Base-by-base conservation (phyloP, 164 flowering plant species). In the Piper betle region DNA sequence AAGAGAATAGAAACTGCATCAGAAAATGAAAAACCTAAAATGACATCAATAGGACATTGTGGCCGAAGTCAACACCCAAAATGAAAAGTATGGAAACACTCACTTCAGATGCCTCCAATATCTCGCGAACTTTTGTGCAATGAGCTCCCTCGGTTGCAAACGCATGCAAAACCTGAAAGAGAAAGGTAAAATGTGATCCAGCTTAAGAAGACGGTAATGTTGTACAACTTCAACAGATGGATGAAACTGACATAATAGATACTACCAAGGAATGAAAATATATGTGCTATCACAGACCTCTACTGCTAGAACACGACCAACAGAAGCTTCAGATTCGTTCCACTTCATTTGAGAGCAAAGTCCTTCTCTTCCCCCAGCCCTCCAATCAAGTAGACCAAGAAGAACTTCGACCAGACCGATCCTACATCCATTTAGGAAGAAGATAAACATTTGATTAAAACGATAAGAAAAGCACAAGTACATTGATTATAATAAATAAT, bases 311-410 rank as follows among this genome's bases (percentile, higher is more conserved):
- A 94, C 99, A 37, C 99, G 84, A 55, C 97, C 97, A 69, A 91
- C 85, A 52, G 99, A 84, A 69, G 99, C 96, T 83, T 94, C 99
- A 62, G 99, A 91, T 72, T 94, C 99, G 62, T 87, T 94, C 99
- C 99, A 94, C 74, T 94, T 91, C 97, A 94, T 91, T 73, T 88
- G 96, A 52, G 96, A 77, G 69, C 86, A 82, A 64, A 94, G 84
- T 16, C 96, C 96, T 75, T 79, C 83, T 72, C 87, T 84, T 67
- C 97, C 99, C 19, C 96, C 97, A 68, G 97, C 91, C 62, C 96
- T 82, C 99, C 99, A 91, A 74, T 94, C 96, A 75, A 94, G 93
- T 76, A 94, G 91, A 48, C 97, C 99, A 68, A 94, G 96, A 66
- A 94, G 97, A 58, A 91, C 86, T 64, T 94, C 97, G 56, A 91